Evolutionary conservation across 2,329 filamentous ascomycete genomes (phyloP).

Genomic region (Fusarium tricinctum): DNA sequence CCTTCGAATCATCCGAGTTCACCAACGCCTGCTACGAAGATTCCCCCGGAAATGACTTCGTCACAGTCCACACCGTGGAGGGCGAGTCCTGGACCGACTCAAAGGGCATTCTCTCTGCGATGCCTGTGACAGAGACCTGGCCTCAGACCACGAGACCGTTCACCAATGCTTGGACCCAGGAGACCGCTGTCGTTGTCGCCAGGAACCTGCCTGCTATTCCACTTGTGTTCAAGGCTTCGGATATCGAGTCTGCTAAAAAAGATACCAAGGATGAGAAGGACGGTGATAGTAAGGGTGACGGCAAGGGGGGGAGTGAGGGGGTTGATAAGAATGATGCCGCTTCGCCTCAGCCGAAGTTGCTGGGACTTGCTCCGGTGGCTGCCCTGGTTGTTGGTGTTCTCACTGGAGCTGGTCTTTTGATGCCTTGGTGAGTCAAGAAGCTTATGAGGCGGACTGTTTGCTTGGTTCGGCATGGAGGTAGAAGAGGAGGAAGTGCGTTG

Average conservation of each 20-base stretch:
- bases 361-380: neutral
- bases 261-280: constrained; percentile 6
- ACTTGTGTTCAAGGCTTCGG: constrained; percentile 34
- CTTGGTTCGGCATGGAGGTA: neutral
- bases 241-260: constrained; percentile 14
- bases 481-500: neutral
- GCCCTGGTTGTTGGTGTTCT: constrained; percentile 20
- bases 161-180: too few species aligned
- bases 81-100: constrained; percentile 15
- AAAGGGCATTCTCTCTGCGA: constrained; percentile 7
- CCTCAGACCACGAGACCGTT: neutral
- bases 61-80: constrained; percentile 25
- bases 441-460: neutral
- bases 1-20: constrained; percentile 8
- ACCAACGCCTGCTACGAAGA: neutral
- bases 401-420: constrained; percentile 30
- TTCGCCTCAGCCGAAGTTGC: neutral
- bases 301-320: neutral
- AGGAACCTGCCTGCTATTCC: constrained; percentile 28
- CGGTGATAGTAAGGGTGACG: constrained; percentile 1
- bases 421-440: constrained; percentile 25
- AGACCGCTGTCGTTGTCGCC: neutral
- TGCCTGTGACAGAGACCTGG: neutral
- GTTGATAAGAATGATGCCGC: constrained; percentile 7
- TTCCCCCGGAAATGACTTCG: neutral